Percentiles rank a stretch among this genome's conserved stretches.
Evolutionary conservation across 352 stramenopile genomes (phyloP).

Genomic region (Thraustochytrium striatum): DNA sequence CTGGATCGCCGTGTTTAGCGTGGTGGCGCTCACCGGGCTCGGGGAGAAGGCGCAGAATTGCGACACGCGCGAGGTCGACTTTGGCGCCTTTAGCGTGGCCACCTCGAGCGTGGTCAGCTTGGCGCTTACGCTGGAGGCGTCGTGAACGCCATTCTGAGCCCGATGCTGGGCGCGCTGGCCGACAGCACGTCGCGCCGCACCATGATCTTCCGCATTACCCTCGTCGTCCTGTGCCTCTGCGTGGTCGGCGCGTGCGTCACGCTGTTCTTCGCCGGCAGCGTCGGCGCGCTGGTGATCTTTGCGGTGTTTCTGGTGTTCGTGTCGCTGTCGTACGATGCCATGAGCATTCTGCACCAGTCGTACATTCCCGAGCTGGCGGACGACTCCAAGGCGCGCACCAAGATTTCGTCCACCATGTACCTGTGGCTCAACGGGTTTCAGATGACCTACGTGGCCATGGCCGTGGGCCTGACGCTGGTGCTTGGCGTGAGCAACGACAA

Average conservation of each 20-base stretch:
- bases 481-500: constrained; percentile 2
- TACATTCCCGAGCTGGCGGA: constrained; percentile 21
- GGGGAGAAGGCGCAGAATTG: constrained; percentile 16
- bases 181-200: constrained; percentile 6
- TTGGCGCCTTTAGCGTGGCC: not conserved
- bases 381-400: not conserved
- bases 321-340: constrained; percentile 12
- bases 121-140: constrained; percentile 12
- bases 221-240: not conserved
- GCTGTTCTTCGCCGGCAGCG: not conserved
- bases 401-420: constrained; percentile 5
- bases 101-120: constrained; percentile 8
- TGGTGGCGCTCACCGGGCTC: constrained; percentile 9
- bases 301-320: not conserved
- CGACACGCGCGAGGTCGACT: not conserved
- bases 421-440: not conserved
- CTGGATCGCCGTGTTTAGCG: constrained; percentile 17
- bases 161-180: not conserved
- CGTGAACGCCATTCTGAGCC: constrained; percentile 23
- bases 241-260: not conserved
- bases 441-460: not conserved
- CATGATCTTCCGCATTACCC: not conserved
- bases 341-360: constrained; percentile 2
- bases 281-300: not conserved
- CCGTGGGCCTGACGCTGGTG: not conserved